Percentiles rank a stretch among this genome's conserved stretches.
Conservation (phyloP, 805 yeast species). For the Yarrowia phangngaensis region DNA sequence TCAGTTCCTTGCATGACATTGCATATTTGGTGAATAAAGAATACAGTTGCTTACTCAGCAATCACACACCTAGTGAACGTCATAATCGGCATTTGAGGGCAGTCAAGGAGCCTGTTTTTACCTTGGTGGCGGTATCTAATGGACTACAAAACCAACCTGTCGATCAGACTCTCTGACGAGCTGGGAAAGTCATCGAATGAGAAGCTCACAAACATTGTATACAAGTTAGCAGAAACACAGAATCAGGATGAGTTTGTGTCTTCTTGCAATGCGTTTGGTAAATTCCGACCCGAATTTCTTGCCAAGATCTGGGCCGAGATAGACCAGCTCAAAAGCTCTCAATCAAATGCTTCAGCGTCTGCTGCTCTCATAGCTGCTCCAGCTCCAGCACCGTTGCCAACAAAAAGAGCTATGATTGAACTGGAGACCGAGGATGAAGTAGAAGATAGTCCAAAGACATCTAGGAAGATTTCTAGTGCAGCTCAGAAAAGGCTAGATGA, state of each 20-base stretch:
- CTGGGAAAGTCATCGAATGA: slow-evolving; percentile 30
- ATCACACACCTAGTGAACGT: too few relatives aligned
- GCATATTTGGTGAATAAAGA: too few relatives aligned
- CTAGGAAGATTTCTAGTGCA: slow-evolving; percentile 13
- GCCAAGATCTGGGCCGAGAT: slow-evolving; percentile 28
- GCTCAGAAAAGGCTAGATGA: slow-evolving; percentile 29
- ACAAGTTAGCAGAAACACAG: slow-evolving; percentile 30
- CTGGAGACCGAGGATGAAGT: slow-evolving; percentile 9
- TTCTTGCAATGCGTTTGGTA: slow-evolving; percentile 34
- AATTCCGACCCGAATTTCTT: slow-evolving; percentile 32
- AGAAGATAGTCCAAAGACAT: background rate
- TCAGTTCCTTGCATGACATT: too few relatives aligned
- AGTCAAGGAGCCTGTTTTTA: too few relatives aligned
- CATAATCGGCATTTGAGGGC: too few relatives aligned
- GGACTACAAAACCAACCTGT: slow-evolving; percentile 28
- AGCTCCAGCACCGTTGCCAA: background rate
- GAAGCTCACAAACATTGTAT: slow-evolving; percentile 30
- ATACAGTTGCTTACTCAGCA: too few relatives aligned
- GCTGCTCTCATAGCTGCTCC: background rate
- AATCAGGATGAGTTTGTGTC: slow-evolving; percentile 29
- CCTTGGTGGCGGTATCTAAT: background rate
- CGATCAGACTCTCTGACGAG: slow-evolving; percentile 31
- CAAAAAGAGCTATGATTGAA: background rate
- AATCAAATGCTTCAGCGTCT: background rate
- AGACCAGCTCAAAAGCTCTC: background rate